Evolutionary conservation across 2,329 filamentous ascomycete species (phyloP).

Genomic region (Apiospora aurea): DNA sequence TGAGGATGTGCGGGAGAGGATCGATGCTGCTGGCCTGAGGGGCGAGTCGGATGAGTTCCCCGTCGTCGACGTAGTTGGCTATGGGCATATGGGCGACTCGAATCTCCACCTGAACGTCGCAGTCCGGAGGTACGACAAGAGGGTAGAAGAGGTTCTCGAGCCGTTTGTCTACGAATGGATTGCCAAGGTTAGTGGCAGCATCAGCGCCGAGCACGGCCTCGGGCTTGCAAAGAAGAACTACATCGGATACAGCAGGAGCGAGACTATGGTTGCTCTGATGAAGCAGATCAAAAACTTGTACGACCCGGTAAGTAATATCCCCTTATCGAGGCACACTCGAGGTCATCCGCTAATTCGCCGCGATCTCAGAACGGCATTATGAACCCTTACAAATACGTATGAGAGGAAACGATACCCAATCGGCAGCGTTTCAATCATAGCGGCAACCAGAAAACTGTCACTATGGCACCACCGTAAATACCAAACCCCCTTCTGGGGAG

Average conservation of each 20-base stretch:
- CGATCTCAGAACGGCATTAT: slow-evolving; percentile 89
- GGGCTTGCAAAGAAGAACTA: slow-evolving; percentile 96
- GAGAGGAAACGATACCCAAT: slow-evolving; percentile 27
- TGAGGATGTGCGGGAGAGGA: slow-evolving; percentile 78
- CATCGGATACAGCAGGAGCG: slow-evolving; percentile 89
- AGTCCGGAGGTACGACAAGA: slow-evolving; percentile 82
- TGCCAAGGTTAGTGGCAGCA: slow-evolving; percentile 83
- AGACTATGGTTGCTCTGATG: slow-evolving; percentile 90
- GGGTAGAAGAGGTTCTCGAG: slow-evolving; percentile 86
- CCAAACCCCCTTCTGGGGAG: background rate
- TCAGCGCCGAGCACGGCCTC: slow-evolving; percentile 95
- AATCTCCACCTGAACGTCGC: slow-evolving; percentile 95
- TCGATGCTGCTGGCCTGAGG: slow-evolving; percentile 77
- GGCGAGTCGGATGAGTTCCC: slow-evolving; percentile 78
- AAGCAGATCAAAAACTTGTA: slow-evolving; percentile 93
- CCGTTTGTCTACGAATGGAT: slow-evolving; percentile 99
- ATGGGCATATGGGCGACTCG: slow-evolving; percentile 97
- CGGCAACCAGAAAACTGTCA: background rate
- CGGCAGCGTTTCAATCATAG: background rate
- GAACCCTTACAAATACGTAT: slow-evolving; percentile 98
- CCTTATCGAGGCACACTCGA: slow-evolving; percentile 1
- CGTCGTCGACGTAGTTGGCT: slow-evolving; percentile 90
- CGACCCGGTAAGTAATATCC: slow-evolving; percentile 76
- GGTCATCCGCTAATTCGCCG: slow-evolving; percentile 29
- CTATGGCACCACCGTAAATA: background rate